Percentiles rank a stretch among this genome's conserved stretches.
These are phyloP conservation scores for Cladosporium velox DNA, from an alignment of 2,329 filamentous ascomycete genomes.

Conservation along the genomic window DNA sequence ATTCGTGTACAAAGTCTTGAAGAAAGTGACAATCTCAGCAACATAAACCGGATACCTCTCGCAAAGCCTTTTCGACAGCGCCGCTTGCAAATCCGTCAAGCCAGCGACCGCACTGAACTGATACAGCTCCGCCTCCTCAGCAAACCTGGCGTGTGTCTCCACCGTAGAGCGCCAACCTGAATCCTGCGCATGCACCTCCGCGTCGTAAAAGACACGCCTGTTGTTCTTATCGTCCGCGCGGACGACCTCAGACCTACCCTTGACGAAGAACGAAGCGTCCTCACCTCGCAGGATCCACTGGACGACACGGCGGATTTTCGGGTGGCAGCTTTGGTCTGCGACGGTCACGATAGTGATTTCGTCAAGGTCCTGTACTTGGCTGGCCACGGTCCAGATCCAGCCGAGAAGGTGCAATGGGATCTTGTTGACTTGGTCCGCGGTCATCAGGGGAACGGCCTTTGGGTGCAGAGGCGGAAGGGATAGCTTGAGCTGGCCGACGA, in stretches of 20 bases:
- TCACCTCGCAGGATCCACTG: not conserved
- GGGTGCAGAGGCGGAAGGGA: not conserved
- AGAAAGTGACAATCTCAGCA: not conserved
- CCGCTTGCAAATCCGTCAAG: not conserved
- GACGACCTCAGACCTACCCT: not conserved
- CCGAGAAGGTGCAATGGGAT: not conserved
- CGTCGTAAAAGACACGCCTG: not conserved
- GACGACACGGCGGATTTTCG: not conserved
- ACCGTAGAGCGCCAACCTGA: not conserved
- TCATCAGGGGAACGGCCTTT: not conserved
- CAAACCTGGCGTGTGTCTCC: not conserved
- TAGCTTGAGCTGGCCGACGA: not conserved
- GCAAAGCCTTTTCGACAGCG: not conserved
- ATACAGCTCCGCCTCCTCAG: not conserved
- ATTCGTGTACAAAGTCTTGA: not conserved
- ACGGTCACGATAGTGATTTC: slow-evolving; percentile 1
- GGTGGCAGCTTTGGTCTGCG: not conserved
- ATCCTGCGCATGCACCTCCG: not conserved
- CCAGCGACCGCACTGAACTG: not conserved
- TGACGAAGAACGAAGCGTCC: not conserved
- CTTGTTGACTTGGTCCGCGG: not conserved
- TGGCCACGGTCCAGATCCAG: not conserved
- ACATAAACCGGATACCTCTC: not conserved
- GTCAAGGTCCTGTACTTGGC: not conserved
- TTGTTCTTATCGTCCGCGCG: not conserved